phyloP scores from a whole-genome alignment of 345 rosid genomes.

The Populus alba region DNA sequence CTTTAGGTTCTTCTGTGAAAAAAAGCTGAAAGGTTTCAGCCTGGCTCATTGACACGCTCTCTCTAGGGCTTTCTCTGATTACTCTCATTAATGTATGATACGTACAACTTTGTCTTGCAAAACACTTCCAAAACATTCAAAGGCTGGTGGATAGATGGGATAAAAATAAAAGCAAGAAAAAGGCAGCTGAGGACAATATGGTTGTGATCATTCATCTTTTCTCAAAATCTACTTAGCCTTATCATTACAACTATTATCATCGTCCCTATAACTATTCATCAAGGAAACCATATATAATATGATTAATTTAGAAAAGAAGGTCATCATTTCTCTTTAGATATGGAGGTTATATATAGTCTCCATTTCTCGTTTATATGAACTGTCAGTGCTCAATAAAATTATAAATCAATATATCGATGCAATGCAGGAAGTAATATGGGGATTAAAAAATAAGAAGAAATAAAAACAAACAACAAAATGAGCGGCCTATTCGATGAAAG shows the following conservation, averaged over 20 bases:
- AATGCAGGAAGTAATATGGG: background rate
- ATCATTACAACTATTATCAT: conserved; percentile 34
- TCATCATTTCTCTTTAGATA: conserved; percentile 33
- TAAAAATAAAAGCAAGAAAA: background rate
- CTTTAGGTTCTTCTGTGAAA: conserved; percentile 6
- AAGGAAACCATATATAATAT: background rate
- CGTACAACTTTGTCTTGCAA: conserved; percentile 18
- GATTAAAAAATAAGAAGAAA: background rate
- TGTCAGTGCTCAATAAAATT: conserved; percentile 26
- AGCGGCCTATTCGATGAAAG: conserved; percentile 52
- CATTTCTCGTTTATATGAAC: conserved; percentile 36
- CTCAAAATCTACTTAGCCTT: conserved; percentile 20
- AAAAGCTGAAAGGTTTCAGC: conserved; percentile 30
- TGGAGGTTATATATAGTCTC: conserved; percentile 27
- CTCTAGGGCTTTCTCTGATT: conserved; percentile 47
- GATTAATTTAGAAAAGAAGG: conserved; percentile 31
- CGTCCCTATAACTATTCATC: conserved; percentile 25
- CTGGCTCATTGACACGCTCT: conserved; percentile 16
- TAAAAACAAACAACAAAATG: conserved; percentile 18
- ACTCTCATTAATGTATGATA: conserved; percentile 32
- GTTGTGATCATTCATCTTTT: conserved; percentile 11
- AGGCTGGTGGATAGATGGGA: conserved; percentile 5
- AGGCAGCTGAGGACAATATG: background rate
- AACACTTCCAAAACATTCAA: conserved; percentile 11
- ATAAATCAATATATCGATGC: background rate